Percentiles rank a stretch among this genome's conserved stretches.
Conservation (phyloP, 129 eudicot species). For the Dittrichia graveolens region DNA sequence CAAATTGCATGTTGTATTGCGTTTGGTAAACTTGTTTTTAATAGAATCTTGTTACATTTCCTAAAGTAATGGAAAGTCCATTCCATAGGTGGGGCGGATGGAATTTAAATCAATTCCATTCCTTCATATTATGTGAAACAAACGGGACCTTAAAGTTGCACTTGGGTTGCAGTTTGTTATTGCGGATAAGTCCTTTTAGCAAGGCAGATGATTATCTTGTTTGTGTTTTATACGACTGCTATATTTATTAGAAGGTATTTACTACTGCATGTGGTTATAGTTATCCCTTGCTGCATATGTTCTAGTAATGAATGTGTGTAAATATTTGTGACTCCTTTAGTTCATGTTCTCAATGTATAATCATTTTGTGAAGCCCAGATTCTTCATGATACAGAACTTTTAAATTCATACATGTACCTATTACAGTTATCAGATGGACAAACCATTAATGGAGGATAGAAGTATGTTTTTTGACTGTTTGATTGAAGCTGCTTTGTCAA, state of each 20-base stretch:
- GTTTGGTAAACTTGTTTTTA: too few relatives aligned
- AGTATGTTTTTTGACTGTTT: conserved; percentile 69
- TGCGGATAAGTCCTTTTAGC: too few relatives aligned
- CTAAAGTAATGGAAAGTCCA: too few relatives aligned
- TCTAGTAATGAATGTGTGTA: not conserved
- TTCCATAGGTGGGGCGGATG: too few relatives aligned
- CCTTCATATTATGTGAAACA: too few relatives aligned
- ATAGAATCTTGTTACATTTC: too few relatives aligned
- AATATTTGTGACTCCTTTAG: not conserved
- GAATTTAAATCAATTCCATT: too few relatives aligned
- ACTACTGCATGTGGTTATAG: not conserved
- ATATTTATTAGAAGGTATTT: too few relatives aligned
- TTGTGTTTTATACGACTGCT: not conserved
- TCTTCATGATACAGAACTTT: conserved; percentile 2
- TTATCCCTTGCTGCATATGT: not conserved
- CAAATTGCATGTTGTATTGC: too few relatives aligned
- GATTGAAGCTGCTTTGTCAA: conserved; percentile 81
- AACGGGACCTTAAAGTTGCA: too few relatives aligned
- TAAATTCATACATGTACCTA: conserved; percentile 23
- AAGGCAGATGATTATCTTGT: too few relatives aligned
- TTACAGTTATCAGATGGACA: conserved; percentile 64
- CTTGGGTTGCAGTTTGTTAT: too few relatives aligned
- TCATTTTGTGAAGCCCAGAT: conserved; percentile 6
- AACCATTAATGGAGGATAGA: conserved; percentile 78
- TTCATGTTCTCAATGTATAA: not conserved